These are phyloP conservation scores for Pythium dissotocum DNA, from an alignment of 352 stramenopile genomes.

Conservation along the genomic window DNA sequence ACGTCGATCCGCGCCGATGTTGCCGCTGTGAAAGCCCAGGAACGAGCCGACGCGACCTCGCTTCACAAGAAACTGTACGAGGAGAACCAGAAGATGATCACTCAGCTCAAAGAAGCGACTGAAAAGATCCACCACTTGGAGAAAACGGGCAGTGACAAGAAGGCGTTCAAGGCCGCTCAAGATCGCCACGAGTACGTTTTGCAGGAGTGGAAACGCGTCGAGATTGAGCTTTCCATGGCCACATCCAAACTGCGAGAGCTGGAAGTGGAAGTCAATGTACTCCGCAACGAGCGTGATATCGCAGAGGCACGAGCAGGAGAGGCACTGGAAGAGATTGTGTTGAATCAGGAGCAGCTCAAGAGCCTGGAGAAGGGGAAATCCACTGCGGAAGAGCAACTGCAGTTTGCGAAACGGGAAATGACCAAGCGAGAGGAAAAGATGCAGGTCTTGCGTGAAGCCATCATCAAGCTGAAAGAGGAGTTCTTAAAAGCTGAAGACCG, in stretches of 20 bases:
- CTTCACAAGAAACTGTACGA: constrained; percentile 74
- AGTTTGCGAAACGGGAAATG: constrained; percentile 42
- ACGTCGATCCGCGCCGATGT: constrained; percentile 45
- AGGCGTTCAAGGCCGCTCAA: constrained; percentile 59
- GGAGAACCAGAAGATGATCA: constrained; percentile 79
- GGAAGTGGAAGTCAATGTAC: constrained; percentile 49
- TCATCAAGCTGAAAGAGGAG: constrained; percentile 89
- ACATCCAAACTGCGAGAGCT: constrained; percentile 59
- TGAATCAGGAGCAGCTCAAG: constrained; percentile 46
- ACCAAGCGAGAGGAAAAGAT: constrained; percentile 65
- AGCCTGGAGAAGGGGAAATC: constrained; percentile 40
- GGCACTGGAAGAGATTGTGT: constrained; percentile 79
- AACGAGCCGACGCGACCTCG: constrained; percentile 52
- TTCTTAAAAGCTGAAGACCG: constrained; percentile 86
- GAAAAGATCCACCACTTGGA: constrained; percentile 69
- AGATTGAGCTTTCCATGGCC: constrained; percentile 51
- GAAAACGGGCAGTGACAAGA: constrained; percentile 50
- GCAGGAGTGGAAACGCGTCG: constrained; percentile 73
- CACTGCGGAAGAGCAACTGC: constrained; percentile 51
- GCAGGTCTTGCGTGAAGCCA: constrained; percentile 65
- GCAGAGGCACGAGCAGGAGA: constrained; percentile 81
- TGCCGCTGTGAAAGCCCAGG: constrained; percentile 49
- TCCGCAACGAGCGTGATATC: constrained; percentile 64
- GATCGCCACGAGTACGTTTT: constrained; percentile 67
- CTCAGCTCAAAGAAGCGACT: constrained; percentile 66